These are phyloP conservation scores for Boletus reticulatus DNA, from an alignment of 768 basidiomycete species.

Conservation along the genomic window DNA sequence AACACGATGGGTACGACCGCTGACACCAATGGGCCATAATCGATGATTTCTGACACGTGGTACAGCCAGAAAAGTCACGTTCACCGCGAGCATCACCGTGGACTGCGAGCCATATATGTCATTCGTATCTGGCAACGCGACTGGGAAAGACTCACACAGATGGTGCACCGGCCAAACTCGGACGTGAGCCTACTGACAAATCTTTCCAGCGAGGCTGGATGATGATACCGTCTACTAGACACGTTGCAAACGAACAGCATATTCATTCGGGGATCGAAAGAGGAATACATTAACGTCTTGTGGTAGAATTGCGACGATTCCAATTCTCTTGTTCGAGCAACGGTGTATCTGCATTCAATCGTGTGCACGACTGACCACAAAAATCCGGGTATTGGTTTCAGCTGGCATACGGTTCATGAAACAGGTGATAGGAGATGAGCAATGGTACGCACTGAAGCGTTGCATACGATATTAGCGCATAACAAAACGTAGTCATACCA, in stretches of 20 bases:
- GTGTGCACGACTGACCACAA: too few species aligned
- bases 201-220: conserved; percentile 13
- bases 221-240: conserved; percentile 9
- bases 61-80: conserved; percentile 13
- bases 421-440: not conserved
- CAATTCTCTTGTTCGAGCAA: too few species aligned
- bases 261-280: not conserved
- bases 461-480: not conserved
- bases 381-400: too few species aligned
- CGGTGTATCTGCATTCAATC: too few species aligned
- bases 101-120: conserved; percentile 1
- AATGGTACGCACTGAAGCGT: conserved; percentile 10
- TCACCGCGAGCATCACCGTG: conserved; percentile 19
- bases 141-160: not conserved
- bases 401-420: too few species aligned
- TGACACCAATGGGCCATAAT: conserved; percentile 13
- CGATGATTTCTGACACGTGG: conserved; percentile 8
- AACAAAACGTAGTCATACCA: not conserved
- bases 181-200: conserved; percentile 4
- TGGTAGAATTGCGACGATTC: too few species aligned
- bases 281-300: too few species aligned
- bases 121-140: not conserved
- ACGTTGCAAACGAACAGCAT: conserved; percentile 13
- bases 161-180: conserved; percentile 10
- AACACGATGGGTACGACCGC: conserved; percentile 13